Conservation (phyloP, 495 filamentous ascomycete species). For the Penicillium pulvis region DNA sequence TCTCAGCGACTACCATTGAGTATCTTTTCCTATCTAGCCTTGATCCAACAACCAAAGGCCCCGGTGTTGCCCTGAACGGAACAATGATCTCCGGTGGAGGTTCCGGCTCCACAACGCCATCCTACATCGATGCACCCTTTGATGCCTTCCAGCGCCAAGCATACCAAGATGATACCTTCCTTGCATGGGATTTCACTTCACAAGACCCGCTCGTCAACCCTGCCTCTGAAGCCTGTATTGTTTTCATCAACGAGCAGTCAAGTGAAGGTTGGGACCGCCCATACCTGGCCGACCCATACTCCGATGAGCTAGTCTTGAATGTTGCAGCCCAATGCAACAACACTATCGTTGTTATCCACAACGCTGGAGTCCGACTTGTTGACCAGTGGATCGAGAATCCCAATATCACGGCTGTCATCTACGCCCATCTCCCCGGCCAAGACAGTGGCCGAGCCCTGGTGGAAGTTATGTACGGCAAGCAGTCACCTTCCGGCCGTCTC, state of each 20-base stretch:
- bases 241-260: constrained; percentile 62
- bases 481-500: constrained; percentile 69
- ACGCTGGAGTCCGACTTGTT: constrained; percentile 37
- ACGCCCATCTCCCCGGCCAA: constrained; percentile 73
- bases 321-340: constrained; percentile 60
- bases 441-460: constrained; percentile 72
- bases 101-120: constrained; percentile 63
- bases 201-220: constrained; percentile 48
- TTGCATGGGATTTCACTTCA: constrained; percentile 35
- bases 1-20: constrained; percentile 64
- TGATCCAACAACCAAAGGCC: background rate
- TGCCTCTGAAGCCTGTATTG: constrained; percentile 55
- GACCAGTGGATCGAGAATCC: constrained; percentile 42
- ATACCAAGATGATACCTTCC: constrained; percentile 47
- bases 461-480: constrained; percentile 70
- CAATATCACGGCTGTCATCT: constrained; percentile 66
- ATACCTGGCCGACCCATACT: constrained; percentile 31
- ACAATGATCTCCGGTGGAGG: constrained; percentile 66
- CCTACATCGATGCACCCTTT: constrained; percentile 56
- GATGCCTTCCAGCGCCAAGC: constrained; percentile 56
- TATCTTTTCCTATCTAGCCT: background rate
- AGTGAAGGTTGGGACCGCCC: constrained; percentile 52
- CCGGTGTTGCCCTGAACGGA: constrained; percentile 34
- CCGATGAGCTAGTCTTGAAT: constrained; percentile 56
- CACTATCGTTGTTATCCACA: constrained; percentile 53